These are phyloP conservation scores for Pontederia crassipes DNA, from an alignment of 176 grass and related monocot species.

Conservation along the genomic window DNA sequence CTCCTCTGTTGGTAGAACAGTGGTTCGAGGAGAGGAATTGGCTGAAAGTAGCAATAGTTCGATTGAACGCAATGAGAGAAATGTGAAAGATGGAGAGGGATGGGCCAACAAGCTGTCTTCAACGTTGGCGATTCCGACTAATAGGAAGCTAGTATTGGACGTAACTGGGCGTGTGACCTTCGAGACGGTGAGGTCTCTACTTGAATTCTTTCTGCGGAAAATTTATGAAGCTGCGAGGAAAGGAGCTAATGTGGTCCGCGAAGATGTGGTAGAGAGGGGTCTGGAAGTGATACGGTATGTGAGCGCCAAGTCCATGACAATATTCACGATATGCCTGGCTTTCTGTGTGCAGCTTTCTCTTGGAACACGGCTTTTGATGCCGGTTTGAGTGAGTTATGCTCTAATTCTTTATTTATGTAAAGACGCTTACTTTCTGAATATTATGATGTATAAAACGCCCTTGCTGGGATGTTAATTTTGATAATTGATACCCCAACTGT, in stretches of 20 bases:
- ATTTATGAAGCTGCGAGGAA: conserved; percentile 42
- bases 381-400: conserved; percentile 19
- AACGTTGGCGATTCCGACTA: conserved; percentile 38
- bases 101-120: conserved; percentile 29
- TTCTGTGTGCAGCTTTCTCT: conserved; percentile 77
- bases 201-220: conserved; percentile 48
- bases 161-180: conserved; percentile 53
- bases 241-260: conserved; percentile 25
- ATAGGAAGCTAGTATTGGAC: conserved; percentile 60
- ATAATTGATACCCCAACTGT: no score
- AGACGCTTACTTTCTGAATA: no score
- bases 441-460: no score
- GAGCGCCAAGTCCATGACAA: conserved; percentile 59
- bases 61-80: conserved; percentile 3
- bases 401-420: no score
- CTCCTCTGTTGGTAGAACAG: background rate
- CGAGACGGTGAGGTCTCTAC: conserved; percentile 54
- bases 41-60: conserved; percentile 4
- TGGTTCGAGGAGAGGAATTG: background rate
- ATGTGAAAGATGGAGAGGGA: background rate
- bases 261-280: conserved; percentile 46
- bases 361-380: conserved; percentile 40
- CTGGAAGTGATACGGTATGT: conserved; percentile 45
- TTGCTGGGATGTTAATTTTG: no score
- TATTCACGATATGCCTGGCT: conserved; percentile 53